Evolutionary conservation across 208 protist genomes (phyloP).

Genomic region (Wallacemonas collosoma): DNA sequence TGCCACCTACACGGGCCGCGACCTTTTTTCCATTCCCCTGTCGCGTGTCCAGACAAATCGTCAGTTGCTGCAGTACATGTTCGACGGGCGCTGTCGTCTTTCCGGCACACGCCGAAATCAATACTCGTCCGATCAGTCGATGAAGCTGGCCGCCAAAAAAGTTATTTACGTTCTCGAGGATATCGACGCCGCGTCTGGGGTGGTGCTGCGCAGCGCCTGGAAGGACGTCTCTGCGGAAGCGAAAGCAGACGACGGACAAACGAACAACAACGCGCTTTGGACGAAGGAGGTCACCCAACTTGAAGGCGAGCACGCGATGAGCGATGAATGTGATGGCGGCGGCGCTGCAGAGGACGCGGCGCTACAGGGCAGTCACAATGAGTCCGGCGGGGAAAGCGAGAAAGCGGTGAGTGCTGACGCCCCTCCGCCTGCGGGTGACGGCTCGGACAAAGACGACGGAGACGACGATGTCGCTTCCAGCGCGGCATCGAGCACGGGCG

Average conservation of each 20-base stretch:
- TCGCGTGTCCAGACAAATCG: conserved; percentile 78
- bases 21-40: conserved; percentile 87
- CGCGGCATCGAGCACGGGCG: conserved; percentile 6
- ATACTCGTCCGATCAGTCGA: conserved; percentile 10
- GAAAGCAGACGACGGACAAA: background rate
- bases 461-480: conserved; percentile 8
- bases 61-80: conserved; percentile 87
- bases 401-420: background rate
- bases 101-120: background rate
- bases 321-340: background rate
- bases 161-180: conserved; percentile 90
- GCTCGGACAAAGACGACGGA: conserved; percentile 11
- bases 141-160: conserved; percentile 51
- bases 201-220: conserved; percentile 38
- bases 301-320: background rate
- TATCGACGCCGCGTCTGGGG: conserved; percentile 71
- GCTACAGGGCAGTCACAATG: too few relatives aligned
- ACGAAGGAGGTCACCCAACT: too few relatives aligned
- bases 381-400: background rate
- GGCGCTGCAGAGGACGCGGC: background rate
- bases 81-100: conserved; percentile 50
- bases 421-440: background rate
- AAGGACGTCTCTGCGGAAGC: conserved; percentile 10
- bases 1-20: conserved; percentile 72
- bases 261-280: background rate